Conservation (phyloP, 345 rosid genomes). For the Euphorbia peplus region DNA sequence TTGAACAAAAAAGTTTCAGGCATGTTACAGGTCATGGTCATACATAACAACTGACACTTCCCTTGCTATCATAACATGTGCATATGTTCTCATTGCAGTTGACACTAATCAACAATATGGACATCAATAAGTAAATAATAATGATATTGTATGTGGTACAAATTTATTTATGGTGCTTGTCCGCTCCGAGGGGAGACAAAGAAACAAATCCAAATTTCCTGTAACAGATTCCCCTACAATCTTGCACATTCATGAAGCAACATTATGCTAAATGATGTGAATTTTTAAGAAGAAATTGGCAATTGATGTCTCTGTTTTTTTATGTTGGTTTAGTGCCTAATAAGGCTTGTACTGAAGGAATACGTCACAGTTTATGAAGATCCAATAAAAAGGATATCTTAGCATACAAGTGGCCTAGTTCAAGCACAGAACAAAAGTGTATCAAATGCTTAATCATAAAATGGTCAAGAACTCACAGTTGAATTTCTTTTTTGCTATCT, state of each 20-base stretch:
- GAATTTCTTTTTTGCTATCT: constrained; percentile 76
- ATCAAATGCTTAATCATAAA: neutral
- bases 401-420: neutral
- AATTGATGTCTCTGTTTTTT: neutral
- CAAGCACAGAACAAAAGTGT: neutral
- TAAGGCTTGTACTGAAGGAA: neutral
- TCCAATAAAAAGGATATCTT: neutral
- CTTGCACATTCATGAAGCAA: neutral
- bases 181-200: neutral
- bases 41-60: neutral
- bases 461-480: constrained; percentile 54
- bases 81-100: constrained; percentile 8
- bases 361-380: neutral
- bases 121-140: neutral
- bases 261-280: neutral
- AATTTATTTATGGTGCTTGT: neutral
- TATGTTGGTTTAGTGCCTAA: neutral
- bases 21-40: neutral
- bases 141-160: neutral
- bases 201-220: neutral
- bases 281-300: neutral
- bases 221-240: constrained; percentile 4
- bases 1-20: neutral
- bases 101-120: neutral
- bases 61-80: constrained; percentile 6